Conservation (phyloP, 495 filamentous ascomycete genomes). For the Friedmanniomyces endolithicus region DNA sequence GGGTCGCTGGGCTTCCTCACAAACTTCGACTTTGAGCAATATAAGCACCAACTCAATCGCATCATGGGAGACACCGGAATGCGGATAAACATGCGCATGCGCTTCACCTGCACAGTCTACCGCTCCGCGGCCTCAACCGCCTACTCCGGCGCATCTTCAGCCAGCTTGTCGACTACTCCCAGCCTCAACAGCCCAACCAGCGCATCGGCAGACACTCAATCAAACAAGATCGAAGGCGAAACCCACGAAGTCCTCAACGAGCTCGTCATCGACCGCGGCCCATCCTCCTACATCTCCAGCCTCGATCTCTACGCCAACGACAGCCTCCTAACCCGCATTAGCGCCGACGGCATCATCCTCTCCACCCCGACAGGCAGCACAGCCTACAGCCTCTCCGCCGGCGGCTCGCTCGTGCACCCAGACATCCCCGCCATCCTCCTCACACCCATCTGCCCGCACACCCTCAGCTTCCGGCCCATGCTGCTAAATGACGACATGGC, state of each 20-base stretch:
- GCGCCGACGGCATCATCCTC: conserved; percentile 95
- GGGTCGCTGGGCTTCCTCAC: conserved; percentile 87
- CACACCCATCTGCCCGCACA: conserved; percentile 95
- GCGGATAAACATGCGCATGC: conserved; percentile 90
- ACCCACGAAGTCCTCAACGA: conserved; percentile 96
- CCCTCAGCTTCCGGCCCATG: conserved; percentile 92
- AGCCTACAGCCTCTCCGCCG: conserved; percentile 90
- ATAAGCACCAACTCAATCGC: conserved; percentile 65
- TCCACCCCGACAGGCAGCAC: conserved; percentile 86
- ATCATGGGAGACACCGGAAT: conserved; percentile 89
- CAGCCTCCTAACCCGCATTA: conserved; percentile 82
- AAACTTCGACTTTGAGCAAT: conserved; percentile 76
- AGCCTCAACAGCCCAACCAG: conserved; percentile 1
- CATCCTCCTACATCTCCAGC: conserved; percentile 92
- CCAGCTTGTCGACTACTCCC: conserved; percentile 6
- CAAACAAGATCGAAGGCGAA: conserved; percentile 39
- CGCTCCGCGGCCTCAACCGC: conserved; percentile 29
- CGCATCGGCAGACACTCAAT: conserved; percentile 7
- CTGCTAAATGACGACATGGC: conserved; percentile 93
- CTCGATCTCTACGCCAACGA: conserved; percentile 90
- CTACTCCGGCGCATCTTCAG: background rate
- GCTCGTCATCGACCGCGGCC: conserved; percentile 91
- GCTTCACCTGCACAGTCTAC: conserved; percentile 92
- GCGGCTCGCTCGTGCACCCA: conserved; percentile 88
- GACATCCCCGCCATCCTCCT: conserved; percentile 95